Base-by-base conservation (phyloP, 345 rosid species). In the Moricandia moricandioides region DNA sequence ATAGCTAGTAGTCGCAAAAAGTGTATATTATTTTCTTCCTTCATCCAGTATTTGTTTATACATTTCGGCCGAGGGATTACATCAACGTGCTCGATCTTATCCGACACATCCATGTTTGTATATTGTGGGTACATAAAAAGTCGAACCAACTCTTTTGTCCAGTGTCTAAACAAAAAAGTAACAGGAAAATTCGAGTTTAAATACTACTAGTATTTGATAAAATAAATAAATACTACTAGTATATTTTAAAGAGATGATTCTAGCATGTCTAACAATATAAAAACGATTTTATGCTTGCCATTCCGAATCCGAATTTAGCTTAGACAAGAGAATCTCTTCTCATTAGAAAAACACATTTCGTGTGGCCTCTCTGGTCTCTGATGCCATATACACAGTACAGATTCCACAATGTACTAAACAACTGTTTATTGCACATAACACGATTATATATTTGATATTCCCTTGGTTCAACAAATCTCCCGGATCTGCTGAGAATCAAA, bases 51-150 rank as follows among this genome's bases (percentile, higher is more conserved):
- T 39, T 39, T 52, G 45, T 52, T 69, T 45, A 54, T 3, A 69
- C 17, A 69, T 76, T 69, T 55, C 75, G 75, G 70, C 75, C 62
- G 30, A 39, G 16, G 51, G 24, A n/a, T 62, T n/a, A 69, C 17
- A 62, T 30, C 49, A 54, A 62, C 69, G 37, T 69, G 65, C 26
- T 69, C 70, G 8, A 37, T 30, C 70, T 40, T 54, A 69, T 62
- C 75, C 79, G 69, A 60, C 73, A 68, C 69, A 51, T 61, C 13
- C 56, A 52, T 51, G 7, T 62, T 37, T 69, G 26, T 69, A 51
- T 49, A 45, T 49, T 60, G 40, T 35, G 13, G 31, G 69, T 75
- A 24, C 40, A 34, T 37, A 13, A 55, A 24, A 24, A 55, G 60
- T 55, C 31, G 60, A 67, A 34, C 73, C 72, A 45, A 33, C n/a